phyloP scores from a whole-genome alignment of 768 basidiomycete genomes.

The Lanmaoa rubissima region DNA sequence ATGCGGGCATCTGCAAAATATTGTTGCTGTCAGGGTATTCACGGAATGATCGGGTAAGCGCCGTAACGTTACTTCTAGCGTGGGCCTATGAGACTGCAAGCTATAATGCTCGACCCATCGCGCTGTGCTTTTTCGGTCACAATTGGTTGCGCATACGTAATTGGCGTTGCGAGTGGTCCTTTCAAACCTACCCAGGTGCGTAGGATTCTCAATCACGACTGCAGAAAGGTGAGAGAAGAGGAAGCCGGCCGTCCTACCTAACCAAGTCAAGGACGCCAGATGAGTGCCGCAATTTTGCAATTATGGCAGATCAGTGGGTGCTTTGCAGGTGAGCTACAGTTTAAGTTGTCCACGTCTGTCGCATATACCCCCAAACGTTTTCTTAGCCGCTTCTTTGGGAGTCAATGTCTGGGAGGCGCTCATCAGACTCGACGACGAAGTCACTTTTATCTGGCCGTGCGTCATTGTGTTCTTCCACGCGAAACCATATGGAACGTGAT shows the following conservation, averaged over 20 bases:
- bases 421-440: constrained; percentile 18
- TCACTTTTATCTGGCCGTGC: constrained; percentile 24
- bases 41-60: background rate
- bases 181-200: constrained; percentile 1
- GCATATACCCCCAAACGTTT: background rate
- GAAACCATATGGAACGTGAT: background rate
- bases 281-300: background rate
- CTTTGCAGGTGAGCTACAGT: constrained; percentile 2
- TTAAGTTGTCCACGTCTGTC: background rate
- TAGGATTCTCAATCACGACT: background rate
- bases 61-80: constrained; percentile 2
- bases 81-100: background rate
- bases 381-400: constrained; percentile 9
- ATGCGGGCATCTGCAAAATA: too few species aligned
- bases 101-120: too few species aligned
- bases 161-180: background rate
- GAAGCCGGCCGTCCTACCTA: background rate
- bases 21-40: background rate
- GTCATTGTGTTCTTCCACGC: background rate
- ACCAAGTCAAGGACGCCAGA: background rate
- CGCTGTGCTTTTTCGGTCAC: background rate
- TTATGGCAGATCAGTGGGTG: constrained; percentile 6
- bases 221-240: background rate
- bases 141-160: background rate
- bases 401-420: constrained; percentile 22